A percentile compares a stretch with the other conserved stretches of the same genome.
These are phyloP conservation scores for Chytridium lagenaria DNA, from an alignment of 371 early-diverging fungal genomes.

Conservation along the genomic window DNA sequence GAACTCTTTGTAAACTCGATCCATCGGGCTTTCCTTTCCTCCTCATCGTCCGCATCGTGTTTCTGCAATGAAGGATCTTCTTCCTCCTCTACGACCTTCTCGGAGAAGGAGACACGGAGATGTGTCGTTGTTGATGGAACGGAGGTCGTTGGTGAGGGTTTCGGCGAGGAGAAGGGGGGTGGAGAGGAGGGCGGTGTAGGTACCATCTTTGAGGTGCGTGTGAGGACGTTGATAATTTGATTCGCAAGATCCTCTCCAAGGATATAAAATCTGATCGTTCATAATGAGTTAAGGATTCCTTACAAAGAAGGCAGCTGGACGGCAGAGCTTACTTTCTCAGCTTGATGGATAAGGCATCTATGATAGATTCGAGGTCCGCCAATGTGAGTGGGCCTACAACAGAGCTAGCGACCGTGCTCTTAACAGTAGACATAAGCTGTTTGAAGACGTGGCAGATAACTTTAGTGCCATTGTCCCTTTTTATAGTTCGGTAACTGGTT, in stretches of 20 bases:
- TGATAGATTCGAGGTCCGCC: not conserved
- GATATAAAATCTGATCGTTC: not conserved
- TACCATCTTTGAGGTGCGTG: not conserved
- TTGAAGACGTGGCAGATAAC: too few relatives aligned
- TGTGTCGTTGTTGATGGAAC: constrained; percentile 29
- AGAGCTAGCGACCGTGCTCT: too few relatives aligned
- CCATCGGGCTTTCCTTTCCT: not conserved
- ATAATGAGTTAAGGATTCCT: not conserved
- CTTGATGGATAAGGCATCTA: not conserved
- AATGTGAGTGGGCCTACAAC: not conserved
- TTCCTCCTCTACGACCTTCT: not conserved
- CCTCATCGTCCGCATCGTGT: not conserved
- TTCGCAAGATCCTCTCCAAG: constrained; percentile 15
- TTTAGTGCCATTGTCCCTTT: too few relatives aligned
- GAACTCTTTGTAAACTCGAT: not conserved
- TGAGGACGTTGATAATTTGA: constrained; percentile 8
- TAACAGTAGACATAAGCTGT: too few relatives aligned
- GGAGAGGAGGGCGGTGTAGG: not conserved
- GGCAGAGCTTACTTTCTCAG: constrained; percentile 3
- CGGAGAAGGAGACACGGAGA: constrained; percentile 14
- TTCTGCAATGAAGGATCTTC: not conserved
- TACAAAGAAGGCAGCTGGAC: not conserved
- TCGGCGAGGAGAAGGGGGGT: constrained; percentile 22
- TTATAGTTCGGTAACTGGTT: too few relatives aligned
- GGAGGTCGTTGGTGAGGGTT: constrained; percentile 18